Evolutionary conservation across 352 stramenopile genomes (phyloP), one percentile per base, ranked within the genome.

Genomic region (Pythium periplocum): DNA sequence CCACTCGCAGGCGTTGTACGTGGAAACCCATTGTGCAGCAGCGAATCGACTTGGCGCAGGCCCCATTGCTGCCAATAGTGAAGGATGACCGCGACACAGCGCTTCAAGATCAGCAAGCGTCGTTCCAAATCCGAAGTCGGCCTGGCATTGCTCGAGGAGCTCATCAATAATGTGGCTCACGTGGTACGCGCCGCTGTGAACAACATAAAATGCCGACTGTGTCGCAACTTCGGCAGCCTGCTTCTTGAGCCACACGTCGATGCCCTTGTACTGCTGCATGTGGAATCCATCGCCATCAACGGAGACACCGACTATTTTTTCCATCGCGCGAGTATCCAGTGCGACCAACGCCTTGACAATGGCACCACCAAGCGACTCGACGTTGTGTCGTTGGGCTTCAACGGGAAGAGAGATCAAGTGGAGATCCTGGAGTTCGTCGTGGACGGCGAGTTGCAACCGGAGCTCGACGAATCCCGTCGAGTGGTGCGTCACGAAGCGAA

Each of bases 381-480:
- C 53, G 3, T 50, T 64, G 51, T 76, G 71, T 26, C 66, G 66
- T n/a, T 61, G 49, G 4, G 55, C 51, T 6, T 76, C 68, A 2
- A 82, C 34, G 2, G 71, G 59, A 4, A 82, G 35, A 2, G 71
- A 62, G 1, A 82, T 41, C 34, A 82, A 38, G 39, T 82, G 71
- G n/a, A 82, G 38, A 31, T 82, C 69, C n/a, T 78, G 60, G 45
- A 78, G 39, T 7, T 78, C 69, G 47, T 82, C 69, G 49, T 78
- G 57, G 32, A 73, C 63, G 2, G 63, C 60, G 3, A 78, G 38
- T 9, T 77, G 69, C 9, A 78, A 9, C 4, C 71, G 66, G 8
- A 82, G 42, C 37, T 82, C 69, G 6, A 82, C 44, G 54, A 72
- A 78, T 1, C 71, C 71, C 1, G 50, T 73, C 36, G 56, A 66